phyloP scores from a whole-genome alignment of 2,329 filamentous ascomycete species.

The Venturia oleaginea region DNA sequence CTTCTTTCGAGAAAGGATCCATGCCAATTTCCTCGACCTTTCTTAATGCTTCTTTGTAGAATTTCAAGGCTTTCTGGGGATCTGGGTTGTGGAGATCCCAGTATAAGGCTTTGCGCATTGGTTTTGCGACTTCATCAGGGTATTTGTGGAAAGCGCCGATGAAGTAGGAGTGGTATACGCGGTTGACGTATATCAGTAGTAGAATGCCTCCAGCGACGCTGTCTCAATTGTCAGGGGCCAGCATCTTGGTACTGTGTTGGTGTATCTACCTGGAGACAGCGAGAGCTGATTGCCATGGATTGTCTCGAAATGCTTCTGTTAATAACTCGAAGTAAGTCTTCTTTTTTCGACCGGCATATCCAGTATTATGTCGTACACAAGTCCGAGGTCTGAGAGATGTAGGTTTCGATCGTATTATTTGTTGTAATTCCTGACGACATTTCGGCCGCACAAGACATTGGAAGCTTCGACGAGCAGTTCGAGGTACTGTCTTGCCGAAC shows the following conservation, averaged over 20 bases:
- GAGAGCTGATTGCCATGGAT: conserved; percentile 6
- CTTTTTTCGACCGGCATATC: conserved; percentile 6
- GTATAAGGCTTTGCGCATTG: conserved; percentile 76
- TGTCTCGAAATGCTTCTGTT: neutral
- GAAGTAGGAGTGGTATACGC: conserved; percentile 37
- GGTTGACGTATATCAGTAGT: conserved; percentile 36
- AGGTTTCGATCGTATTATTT: conserved; percentile 19
- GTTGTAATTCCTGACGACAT: conserved; percentile 18
- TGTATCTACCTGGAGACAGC: neutral
- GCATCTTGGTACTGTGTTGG: neutral
- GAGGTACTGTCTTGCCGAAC: conserved; percentile 18
- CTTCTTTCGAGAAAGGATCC: conserved; percentile 84
- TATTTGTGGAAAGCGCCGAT: conserved; percentile 44
- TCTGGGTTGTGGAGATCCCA: conserved; percentile 64
- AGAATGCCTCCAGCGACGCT: conserved; percentile 32
- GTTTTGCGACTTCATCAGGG: conserved; percentile 64
- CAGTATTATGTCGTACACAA: neutral
- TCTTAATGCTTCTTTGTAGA: conserved; percentile 71
- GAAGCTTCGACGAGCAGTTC: conserved; percentile 18
- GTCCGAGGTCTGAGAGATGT: conserved; percentile 14
- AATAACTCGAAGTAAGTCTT: neutral
- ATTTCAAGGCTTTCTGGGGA: conserved; percentile 67
- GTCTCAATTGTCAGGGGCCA: conserved; percentile 4
- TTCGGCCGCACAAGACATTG: conserved; percentile 19
- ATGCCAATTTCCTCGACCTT: conserved; percentile 64